phyloP scores from a whole-genome alignment of 371 early-diverging fungal species.

The Conidiobolus incongruus region DNA sequence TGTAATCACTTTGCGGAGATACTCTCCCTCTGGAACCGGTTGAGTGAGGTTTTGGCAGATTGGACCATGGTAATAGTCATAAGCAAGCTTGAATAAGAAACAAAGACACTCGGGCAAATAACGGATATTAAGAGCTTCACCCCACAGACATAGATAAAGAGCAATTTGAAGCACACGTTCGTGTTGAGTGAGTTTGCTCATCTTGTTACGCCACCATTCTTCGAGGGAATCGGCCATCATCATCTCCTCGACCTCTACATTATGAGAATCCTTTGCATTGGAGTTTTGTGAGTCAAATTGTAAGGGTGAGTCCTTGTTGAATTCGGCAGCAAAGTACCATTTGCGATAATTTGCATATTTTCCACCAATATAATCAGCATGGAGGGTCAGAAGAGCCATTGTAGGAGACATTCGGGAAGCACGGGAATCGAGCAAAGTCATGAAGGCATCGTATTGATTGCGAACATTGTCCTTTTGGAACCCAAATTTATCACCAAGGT shows the following conservation, averaged over 20 bases:
- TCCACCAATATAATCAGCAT: conserved; percentile 74
- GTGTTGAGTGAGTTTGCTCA: conserved; percentile 48
- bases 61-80: conserved; percentile 19
- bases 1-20: conserved; percentile 35
- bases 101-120: conserved; percentile 60
- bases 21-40: conserved; percentile 33
- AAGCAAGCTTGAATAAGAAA: conserved; percentile 59
- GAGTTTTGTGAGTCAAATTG: conserved; percentile 12
- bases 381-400: conserved; percentile 49
- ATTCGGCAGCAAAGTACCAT: conserved; percentile 68
- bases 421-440: conserved; percentile 67
- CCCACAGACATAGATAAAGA: conserved; percentile 67
- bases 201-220: conserved; percentile 41
- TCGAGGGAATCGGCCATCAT: conserved; percentile 23
- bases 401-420: conserved; percentile 53
- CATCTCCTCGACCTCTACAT: conserved; percentile 9
- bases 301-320: conserved; percentile 31
- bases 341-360: conserved; percentile 62
- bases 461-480: conserved; percentile 59
- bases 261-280: conserved; percentile 8
- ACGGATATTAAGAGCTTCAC: conserved; percentile 61
- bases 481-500: conserved; percentile 39
- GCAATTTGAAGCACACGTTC: conserved; percentile 49
- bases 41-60: not conserved
- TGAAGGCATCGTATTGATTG: conserved; percentile 51